phyloP scores from a whole-genome alignment of 768 basidiomycete species.

The Tephrocybe sp. region DNA sequence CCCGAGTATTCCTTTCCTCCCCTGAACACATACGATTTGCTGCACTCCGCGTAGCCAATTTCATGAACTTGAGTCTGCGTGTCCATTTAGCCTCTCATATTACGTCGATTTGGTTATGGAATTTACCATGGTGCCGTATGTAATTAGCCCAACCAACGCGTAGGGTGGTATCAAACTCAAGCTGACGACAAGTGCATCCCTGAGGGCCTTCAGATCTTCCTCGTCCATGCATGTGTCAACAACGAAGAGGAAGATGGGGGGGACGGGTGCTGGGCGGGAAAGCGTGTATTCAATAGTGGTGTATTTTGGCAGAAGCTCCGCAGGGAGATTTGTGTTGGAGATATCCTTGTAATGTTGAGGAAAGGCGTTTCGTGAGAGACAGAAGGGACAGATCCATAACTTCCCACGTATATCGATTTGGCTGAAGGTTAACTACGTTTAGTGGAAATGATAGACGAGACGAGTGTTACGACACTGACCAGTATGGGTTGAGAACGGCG shows the following conservation, averaged over 20 bases:
- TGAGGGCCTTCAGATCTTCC: slow-evolving; percentile 93
- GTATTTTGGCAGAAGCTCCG: slow-evolving; percentile 95
- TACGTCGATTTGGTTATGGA: not conserved
- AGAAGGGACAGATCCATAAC: slow-evolving; percentile 99
- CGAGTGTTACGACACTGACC: slow-evolving; percentile 48
- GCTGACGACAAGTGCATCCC: slow-evolving; percentile 93
- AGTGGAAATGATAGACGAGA: slow-evolving; percentile 1
- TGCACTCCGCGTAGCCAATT: slow-evolving; percentile 93
- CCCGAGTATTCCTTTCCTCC: slow-evolving; percentile 95
- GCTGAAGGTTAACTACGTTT: slow-evolving; percentile 41
- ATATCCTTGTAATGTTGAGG: slow-evolving; percentile 99
- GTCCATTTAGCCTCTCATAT: not conserved
- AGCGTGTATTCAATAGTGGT: slow-evolving; percentile 99
- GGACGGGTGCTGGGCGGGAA: slow-evolving; percentile 84
- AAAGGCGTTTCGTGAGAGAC: slow-evolving; percentile 94
- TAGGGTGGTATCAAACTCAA: slow-evolving; percentile 91
- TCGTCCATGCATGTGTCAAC: slow-evolving; percentile 96
- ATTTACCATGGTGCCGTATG: slow-evolving; percentile 94
- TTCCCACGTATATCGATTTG: slow-evolving; percentile 99
- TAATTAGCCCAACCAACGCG: slow-evolving; percentile 94
- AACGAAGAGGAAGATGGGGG: slow-evolving; percentile 96
- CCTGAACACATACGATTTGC: slow-evolving; percentile 98
- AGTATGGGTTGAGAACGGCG: slow-evolving; percentile 96
- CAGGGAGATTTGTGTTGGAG: slow-evolving; percentile 93
- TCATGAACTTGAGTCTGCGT: slow-evolving; percentile 96